phyloP scores from a whole-genome alignment of 2,329 filamentous ascomycete species.

The Trichoderma koningii region DNA sequence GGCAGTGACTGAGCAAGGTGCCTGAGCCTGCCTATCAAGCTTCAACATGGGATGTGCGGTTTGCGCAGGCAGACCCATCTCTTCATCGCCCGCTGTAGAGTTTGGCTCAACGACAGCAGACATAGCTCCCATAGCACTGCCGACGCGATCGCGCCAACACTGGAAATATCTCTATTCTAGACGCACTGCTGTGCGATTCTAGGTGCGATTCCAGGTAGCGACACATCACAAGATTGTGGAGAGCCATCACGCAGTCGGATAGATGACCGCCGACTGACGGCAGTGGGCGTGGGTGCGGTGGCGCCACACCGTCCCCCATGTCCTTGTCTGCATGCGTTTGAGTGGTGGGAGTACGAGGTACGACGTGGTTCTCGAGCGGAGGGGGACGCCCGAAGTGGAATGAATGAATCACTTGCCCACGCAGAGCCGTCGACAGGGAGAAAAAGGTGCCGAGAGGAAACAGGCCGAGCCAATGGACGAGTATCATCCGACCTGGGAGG shows the following conservation, averaged over 20 bases:
- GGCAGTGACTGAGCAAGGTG: constrained; percentile 10
- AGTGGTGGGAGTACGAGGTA: background rate
- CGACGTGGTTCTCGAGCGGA: background rate
- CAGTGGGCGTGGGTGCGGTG: constrained; percentile 3
- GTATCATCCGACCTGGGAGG: constrained; percentile 7
- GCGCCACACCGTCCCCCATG: constrained; percentile 16
- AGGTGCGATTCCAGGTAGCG: background rate
- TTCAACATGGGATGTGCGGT: constrained; percentile 3
- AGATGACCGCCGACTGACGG: constrained; percentile 20
- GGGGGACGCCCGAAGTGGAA: constrained; percentile 9
- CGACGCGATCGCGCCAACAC: constrained; percentile 16
- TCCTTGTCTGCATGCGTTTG: constrained; percentile 2
- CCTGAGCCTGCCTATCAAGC: background rate
- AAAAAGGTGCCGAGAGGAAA: constrained; percentile 2
- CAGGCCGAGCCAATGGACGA: background rate
- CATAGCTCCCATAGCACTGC: constrained; percentile 6
- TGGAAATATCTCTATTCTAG: background rate
- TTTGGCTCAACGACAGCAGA: background rate
- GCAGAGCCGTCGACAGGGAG: constrained; percentile 4
- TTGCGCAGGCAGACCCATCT: background rate
- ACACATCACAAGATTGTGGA: constrained; percentile 11
- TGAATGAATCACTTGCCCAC: constrained; percentile 7
- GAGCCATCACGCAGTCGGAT: constrained; percentile 6
- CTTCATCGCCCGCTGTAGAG: constrained; percentile 18
- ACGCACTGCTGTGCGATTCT: background rate